phyloP scores from a whole-genome alignment of 78 protist genomes.

The Diacronema lutheri region DNA sequence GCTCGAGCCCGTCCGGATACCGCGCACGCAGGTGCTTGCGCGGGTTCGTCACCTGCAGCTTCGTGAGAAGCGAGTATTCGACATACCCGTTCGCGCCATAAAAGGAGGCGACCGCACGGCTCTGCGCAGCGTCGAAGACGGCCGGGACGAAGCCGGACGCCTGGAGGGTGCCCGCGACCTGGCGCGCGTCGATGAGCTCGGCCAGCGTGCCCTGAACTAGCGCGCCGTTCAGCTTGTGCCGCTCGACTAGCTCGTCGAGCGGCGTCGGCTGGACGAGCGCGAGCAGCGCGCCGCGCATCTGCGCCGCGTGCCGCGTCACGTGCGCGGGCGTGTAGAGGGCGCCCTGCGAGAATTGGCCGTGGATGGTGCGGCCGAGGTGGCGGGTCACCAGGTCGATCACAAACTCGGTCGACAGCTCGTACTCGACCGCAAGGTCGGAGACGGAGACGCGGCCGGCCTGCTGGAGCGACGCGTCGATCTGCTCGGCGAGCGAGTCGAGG shows the following conservation, averaged over 20 bases:
- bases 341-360: neutral
- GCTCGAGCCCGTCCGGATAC: neutral
- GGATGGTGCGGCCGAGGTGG: constrained; percentile 23
- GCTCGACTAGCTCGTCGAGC: neutral
- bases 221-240: neutral
- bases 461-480: constrained; percentile 46
- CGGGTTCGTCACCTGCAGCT: neutral
- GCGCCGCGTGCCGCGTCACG: constrained; percentile 2
- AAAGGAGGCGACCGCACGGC: neutral
- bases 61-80: neutral
- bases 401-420: constrained; percentile 34
- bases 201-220: neutral
- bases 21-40: neutral
- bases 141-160: neutral
- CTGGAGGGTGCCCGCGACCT: neutral
- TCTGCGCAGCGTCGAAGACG: neutral
- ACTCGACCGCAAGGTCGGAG: constrained; percentile 47
- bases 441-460: constrained; percentile 47
- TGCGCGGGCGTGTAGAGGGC: neutral
- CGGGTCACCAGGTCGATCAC: constrained; percentile 20
- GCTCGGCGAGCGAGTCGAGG: constrained; percentile 47
- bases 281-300: constrained; percentile 13
- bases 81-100: neutral
- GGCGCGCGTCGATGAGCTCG: neutral
- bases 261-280: neutral